Base-by-base conservation (phyloP, 164 flowering plant species). In the Akebia trifoliata region DNA sequence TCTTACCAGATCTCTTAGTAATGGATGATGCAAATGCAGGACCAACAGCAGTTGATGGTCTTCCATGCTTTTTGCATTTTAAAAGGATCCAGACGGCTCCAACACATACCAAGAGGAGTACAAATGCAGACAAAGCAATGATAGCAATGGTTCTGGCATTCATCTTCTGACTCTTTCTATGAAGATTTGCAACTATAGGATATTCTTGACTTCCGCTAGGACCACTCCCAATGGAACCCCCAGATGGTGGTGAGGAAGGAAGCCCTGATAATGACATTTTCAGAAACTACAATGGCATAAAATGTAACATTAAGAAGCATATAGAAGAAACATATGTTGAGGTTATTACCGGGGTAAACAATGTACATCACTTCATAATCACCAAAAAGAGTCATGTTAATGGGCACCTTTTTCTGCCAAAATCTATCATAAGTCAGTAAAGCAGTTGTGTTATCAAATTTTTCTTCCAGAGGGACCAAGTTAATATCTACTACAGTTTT, bases 391-490 rank as follows among this genome's bases (percentile, higher is more conserved):
- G 90, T 75, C 53, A 4, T 51, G 73, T 94, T 87, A 42, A 94
- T 64, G 36, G 77, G 76, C 53, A 90, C 84, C 65, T 83, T 86
- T 70, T 82, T 84, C 52, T 79, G 78, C 80, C 75, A 72, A 65
- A 94, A 72, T 62, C 97, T 81, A 46, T 87, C 82, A 54, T 73
- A 87, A n/a, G 74, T 94, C 48, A 94, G 80, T 6, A 65, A 64
- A 30, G 99, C 99, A 57, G 99, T 86, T 6, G 91, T 83, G 57
- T 78, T 84, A 74, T 94, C 99, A 83, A 94, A 94, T 68, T 82
- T 90, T 57, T 90, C 95, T 43, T 92, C 96, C 31, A 94, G 71
- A 20, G 99, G 99, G 50, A 94, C 89, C 81, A 94, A 70, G 69
- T 90, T 72, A 48, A 90, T 75, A 53, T 86, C 88, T 44, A 94